These are phyloP conservation scores for Blastobotrys americana DNA, from an alignment of 805 yeast species.

Conservation along the genomic window DNA sequence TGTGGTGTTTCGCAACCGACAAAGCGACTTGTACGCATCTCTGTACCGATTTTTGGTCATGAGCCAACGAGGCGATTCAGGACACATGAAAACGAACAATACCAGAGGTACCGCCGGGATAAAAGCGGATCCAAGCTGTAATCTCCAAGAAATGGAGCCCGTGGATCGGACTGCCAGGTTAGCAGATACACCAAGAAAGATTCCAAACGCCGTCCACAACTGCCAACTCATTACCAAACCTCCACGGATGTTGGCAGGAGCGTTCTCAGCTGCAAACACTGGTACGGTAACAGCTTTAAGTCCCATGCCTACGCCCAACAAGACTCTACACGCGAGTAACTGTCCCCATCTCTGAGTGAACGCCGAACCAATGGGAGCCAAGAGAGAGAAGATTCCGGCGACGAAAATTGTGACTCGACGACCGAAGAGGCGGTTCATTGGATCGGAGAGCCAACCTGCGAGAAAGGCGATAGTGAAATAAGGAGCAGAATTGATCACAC, in stretches of 20 bases:
- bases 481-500: constrained; percentile 59
- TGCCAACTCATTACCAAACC: constrained; percentile 65
- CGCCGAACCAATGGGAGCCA: constrained; percentile 59
- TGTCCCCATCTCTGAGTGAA: constrained; percentile 54
- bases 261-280: constrained; percentile 54
- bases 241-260: constrained; percentile 52
- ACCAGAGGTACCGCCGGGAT: constrained; percentile 50
- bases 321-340: constrained; percentile 49
- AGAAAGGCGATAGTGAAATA: constrained; percentile 51
- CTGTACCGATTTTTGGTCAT: constrained; percentile 43
- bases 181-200: constrained; percentile 56
- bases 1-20: constrained; percentile 38
- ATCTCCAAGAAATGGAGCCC: constrained; percentile 44
- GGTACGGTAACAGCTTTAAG: constrained; percentile 60
- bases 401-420: constrained; percentile 54
- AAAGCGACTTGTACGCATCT: constrained; percentile 45
- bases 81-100: constrained; percentile 45
- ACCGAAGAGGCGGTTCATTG: constrained; percentile 45
- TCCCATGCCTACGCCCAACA: constrained; percentile 58
- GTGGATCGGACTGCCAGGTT: constrained; percentile 44
- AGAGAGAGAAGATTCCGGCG: constrained; percentile 49
- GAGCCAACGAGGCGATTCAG: constrained; percentile 66
- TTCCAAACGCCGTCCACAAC: constrained; percentile 63
- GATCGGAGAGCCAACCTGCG: constrained; percentile 51
- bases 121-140: constrained; percentile 56